Evolutionary conservation across 2,329 filamentous ascomycete genomes (phyloP).

Genomic region (Westerdykella sp.): DNA sequence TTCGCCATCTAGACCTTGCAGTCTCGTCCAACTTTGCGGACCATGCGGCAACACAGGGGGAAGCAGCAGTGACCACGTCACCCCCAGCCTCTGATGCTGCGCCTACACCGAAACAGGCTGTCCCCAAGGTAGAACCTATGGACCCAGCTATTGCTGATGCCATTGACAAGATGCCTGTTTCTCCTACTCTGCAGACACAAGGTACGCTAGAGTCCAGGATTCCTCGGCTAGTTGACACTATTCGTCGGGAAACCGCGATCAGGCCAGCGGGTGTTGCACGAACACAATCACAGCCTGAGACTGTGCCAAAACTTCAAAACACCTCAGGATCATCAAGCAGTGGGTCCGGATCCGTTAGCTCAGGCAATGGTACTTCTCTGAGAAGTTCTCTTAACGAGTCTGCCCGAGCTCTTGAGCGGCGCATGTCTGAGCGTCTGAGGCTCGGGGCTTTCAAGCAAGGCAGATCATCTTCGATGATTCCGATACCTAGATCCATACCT

Average conservation of each 20-base stretch:
- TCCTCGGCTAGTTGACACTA: conserved; percentile 33
- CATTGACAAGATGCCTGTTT: conserved; percentile 30
- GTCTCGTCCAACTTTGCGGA: conserved; percentile 40
- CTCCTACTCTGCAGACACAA: conserved; percentile 15
- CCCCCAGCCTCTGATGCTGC: conserved; percentile 15
- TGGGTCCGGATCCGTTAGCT: conserved; percentile 11
- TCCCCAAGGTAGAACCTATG: conserved; percentile 29
- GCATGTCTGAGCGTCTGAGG: conserved; percentile 66
- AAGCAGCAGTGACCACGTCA: conserved; percentile 24
- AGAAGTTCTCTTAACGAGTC: conserved; percentile 31
- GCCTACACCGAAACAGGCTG: too few species aligned
- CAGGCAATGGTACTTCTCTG: conserved; percentile 14
- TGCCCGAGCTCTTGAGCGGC: conserved; percentile 57
- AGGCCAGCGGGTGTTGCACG: conserved; percentile 23
- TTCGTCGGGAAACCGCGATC: conserved; percentile 24
- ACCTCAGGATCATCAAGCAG: conserved; percentile 9
- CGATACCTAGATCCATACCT: conserved; percentile 65
- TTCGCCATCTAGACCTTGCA: conserved; percentile 58
- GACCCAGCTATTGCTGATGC: conserved; percentile 29
- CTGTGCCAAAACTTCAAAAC: conserved; percentile 17
- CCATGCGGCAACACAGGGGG: conserved; percentile 10
- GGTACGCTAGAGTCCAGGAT: conserved; percentile 32
- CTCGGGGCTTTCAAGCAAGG: conserved; percentile 57
- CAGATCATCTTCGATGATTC: conserved; percentile 68
- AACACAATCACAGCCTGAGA: conserved; percentile 35